A percentile compares a stretch with the other conserved stretches of the same genome.
phyloP scores from a whole-genome alignment of 306 rosid species.

The Benincasa hispida region DNA sequence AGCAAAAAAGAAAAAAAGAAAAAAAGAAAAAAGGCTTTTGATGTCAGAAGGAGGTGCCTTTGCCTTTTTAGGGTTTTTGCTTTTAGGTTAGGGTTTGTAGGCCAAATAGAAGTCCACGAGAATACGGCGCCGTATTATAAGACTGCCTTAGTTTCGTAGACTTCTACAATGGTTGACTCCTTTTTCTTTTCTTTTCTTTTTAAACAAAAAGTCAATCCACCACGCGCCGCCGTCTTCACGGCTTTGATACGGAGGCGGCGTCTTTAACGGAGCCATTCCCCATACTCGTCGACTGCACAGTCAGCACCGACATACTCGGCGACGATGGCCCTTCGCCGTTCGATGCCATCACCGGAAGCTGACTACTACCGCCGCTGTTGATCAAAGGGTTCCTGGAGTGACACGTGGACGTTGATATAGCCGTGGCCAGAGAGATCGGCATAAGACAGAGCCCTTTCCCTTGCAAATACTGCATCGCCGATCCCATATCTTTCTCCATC shows the following conservation, averaged over 20 bases:
- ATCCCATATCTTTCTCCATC: constrained; percentile 96
- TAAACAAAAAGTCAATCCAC: background rate
- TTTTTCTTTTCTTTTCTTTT: background rate
- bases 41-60: background rate
- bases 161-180: background rate
- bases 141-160: constrained; percentile 9
- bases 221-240: constrained; percentile 24
- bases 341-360: constrained; percentile 18
- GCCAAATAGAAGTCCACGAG: background rate
- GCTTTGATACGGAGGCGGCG: constrained; percentile 57
- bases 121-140: constrained; percentile 7
- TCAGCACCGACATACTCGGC: constrained; percentile 71
- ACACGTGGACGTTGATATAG: constrained; percentile 81
- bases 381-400: constrained; percentile 49
- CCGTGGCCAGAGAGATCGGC: constrained; percentile 94
- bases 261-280: constrained; percentile 54
- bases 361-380: background rate
- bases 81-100: background rate
- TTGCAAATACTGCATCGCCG: constrained; percentile 96
- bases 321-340: constrained; percentile 75
- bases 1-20: background rate
- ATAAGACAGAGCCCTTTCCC: constrained; percentile 97
- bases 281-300: constrained; percentile 53
- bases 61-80: background rate
- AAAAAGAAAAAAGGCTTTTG: background rate